Evolutionary conservation across 2,329 filamentous ascomycete species (phyloP).

Genomic region (Zalaria sp.): DNA sequence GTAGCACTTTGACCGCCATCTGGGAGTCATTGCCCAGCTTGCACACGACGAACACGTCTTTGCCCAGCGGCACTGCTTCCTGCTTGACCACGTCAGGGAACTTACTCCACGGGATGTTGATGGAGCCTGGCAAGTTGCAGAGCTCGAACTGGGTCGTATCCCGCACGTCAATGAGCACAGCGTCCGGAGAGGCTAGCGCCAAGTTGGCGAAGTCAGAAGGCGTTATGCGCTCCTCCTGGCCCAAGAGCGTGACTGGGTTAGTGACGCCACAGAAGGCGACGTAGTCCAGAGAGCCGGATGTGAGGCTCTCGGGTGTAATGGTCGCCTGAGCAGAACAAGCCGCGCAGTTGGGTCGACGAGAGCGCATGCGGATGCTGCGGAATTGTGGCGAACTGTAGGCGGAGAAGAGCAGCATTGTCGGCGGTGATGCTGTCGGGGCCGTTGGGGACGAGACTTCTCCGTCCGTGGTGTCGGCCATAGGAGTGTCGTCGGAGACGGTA

Average conservation of each 20-base stretch:
- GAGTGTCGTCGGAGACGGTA: conserved; percentile 14
- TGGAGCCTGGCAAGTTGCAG: conserved; percentile 57
- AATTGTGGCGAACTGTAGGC: conserved; percentile 45
- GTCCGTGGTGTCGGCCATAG: conserved; percentile 6
- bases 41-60: conserved; percentile 54
- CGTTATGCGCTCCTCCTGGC: conserved; percentile 52
- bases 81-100: conserved; percentile 21
- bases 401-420: conserved; percentile 39
- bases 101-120: conserved; percentile 58
- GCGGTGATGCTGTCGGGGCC: conserved; percentile 11
- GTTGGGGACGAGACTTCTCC: neutral
- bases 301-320: conserved; percentile 49
- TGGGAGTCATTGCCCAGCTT: conserved; percentile 70
- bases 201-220: conserved; percentile 42
- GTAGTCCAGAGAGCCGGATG: conserved; percentile 61
- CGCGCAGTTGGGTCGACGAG: conserved; percentile 55
- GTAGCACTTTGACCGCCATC: conserved; percentile 49
- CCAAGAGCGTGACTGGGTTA: conserved; percentile 41
- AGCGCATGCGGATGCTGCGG: conserved; percentile 59
- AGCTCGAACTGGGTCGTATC: conserved; percentile 77
- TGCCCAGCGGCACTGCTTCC: conserved; percentile 24
- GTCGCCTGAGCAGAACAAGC: conserved; percentile 54
- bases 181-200: conserved; percentile 17
- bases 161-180: conserved; percentile 66
- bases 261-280: conserved; percentile 66